Conservation (phyloP, 257 asterid genomes). For the Solanum bulbocastanum region DNA sequence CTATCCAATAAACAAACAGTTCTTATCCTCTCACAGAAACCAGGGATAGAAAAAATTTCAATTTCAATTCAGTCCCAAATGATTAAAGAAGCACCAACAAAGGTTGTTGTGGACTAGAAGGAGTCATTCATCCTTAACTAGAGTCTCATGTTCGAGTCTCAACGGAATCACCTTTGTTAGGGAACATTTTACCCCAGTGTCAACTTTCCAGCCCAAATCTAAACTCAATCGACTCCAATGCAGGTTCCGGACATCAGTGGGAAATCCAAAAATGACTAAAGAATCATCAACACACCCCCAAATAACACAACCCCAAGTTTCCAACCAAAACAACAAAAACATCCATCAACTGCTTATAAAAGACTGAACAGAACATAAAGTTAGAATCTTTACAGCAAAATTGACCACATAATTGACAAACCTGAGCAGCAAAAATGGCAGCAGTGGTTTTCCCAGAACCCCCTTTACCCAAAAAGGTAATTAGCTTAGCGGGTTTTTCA, state of each 20-base stretch:
- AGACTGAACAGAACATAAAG: not conserved
- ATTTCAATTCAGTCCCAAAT: not conserved
- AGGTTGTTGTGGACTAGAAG: not conserved
- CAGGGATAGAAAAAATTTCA: not conserved
- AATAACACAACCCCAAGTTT: not conserved
- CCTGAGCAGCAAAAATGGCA: slow-evolving; percentile 97
- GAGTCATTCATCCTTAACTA: not conserved
- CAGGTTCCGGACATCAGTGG: not conserved
- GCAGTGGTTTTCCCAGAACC: slow-evolving; percentile 93
- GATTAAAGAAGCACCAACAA: not conserved
- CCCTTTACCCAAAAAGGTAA: slow-evolving; percentile 90
- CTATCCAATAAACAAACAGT: not conserved
- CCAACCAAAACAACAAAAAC: not conserved
- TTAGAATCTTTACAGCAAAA: not conserved
- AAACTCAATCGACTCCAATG: not conserved
- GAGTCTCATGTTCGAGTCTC: not conserved
- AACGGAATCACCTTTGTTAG: not conserved
- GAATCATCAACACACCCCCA: not conserved
- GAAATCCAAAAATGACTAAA: not conserved
- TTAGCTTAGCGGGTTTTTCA: slow-evolving; percentile 48
- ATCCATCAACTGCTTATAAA: not conserved
- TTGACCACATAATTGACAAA: not conserved
- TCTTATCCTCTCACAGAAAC: not conserved
- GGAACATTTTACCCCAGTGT: not conserved
- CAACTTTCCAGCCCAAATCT: not conserved